phyloP scores from a whole-genome alignment of 208 protist species.

The Strigomonas culicis region DNA sequence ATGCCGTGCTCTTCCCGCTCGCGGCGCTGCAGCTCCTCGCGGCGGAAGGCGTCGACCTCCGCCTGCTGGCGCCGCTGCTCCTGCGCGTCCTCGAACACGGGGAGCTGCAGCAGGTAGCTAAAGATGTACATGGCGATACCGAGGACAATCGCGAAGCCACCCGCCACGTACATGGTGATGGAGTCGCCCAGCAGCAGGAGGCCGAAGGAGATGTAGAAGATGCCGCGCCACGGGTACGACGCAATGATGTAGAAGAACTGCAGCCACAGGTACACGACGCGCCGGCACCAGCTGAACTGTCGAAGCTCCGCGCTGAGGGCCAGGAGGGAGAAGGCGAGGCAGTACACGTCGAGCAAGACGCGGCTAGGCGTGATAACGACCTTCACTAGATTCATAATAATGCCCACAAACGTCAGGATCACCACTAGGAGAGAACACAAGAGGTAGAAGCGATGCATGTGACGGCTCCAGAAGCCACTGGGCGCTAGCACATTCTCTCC shows the following conservation, averaged over 20 bases:
- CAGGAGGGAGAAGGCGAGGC: slow-evolving; percentile 61
- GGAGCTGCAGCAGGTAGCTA: slow-evolving; percentile 41
- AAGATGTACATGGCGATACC: slow-evolving; percentile 64
- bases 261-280: slow-evolving; percentile 58
- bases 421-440: slow-evolving; percentile 23
- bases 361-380: slow-evolving; percentile 17
- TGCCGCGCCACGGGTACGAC: slow-evolving; percentile 47
- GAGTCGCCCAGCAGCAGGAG: slow-evolving; percentile 41
- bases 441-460: slow-evolving; percentile 33
- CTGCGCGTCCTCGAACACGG: slow-evolving; percentile 46
- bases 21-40: slow-evolving; percentile 28
- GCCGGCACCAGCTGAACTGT: slow-evolving; percentile 42
- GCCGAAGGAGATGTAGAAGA: slow-evolving; percentile 81
- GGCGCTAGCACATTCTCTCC: too few species aligned
- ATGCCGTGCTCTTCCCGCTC: slow-evolving; percentile 15
- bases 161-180: slow-evolving; percentile 35
- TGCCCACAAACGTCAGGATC: slow-evolving; percentile 30
- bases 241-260: slow-evolving; percentile 75
- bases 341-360: slow-evolving; percentile 50
- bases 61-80: slow-evolving; percentile 27
- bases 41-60: slow-evolving; percentile 17
- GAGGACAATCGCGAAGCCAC: slow-evolving; percentile 30
- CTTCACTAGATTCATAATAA: slow-evolving; percentile 40
- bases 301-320: slow-evolving; percentile 65
- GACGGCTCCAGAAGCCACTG: too few species aligned